Evolutionary conservation across 768 basidiomycete species (phyloP), one percentile per base, ranked within the genome.

Genomic region (Steccherinum ochraceum): DNA sequence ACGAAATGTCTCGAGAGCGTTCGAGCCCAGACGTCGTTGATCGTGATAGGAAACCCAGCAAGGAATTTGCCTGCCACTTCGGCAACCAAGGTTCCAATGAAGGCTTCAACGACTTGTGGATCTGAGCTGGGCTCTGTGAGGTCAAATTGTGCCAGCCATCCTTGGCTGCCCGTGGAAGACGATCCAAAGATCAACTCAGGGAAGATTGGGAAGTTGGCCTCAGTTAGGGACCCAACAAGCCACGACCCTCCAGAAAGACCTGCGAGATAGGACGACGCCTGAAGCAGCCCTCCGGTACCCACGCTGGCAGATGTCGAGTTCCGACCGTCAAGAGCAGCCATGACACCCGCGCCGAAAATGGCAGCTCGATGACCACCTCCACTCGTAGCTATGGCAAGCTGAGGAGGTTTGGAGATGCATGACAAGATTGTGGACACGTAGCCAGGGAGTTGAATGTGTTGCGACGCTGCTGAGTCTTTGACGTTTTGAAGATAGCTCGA

Each of bases 1-100:
- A 85, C 67, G 58, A 89, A 89, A 62, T 90, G 88, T 55, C 84
- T 84, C 1, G 83, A 76, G 26, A 89, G 73, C 62, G 81, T 77
- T 1, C 84, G 78, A 0, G 75, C 70, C 75, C 82, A 87, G 4
- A 80, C 67, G 59, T 89, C 86, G 1, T 78, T 78, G 42, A 86
- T 51, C 49, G 58, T 56, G 19, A 51, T 55, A 24, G 50, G 59
- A 40, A 60, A 62, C n/a, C 62, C 65, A 0, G 52, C 56, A 16
- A 69, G 79, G 58, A 53, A 80, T 82, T 86, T 69, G 46, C 76
- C 76, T 11, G 68, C 54, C 7, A 72, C 57, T 13, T 80, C 82
- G 52, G 82, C 84, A 3, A 84, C 70, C 54, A 75, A 68, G 50
- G 83, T 70, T 54, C 75, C 79, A 64, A 72, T 70, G 27, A 84